Evolutionary conservation across 805 yeast genomes (phyloP).

Genomic region (Zygotorulaspora sp.): DNA sequence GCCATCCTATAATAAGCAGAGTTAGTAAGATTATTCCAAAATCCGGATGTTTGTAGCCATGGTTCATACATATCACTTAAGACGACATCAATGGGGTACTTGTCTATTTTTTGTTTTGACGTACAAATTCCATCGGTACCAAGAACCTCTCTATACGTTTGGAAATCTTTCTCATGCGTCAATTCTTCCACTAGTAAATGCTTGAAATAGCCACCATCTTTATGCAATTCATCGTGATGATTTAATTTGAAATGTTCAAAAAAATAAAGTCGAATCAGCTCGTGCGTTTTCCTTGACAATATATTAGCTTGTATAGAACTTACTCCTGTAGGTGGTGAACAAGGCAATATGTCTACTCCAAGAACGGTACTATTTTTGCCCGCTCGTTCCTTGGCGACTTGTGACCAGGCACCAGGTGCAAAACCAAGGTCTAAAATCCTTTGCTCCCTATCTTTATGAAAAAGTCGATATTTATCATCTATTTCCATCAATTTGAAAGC

Average conservation of each 20-base stretch:
- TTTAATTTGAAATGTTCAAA: conserved; percentile 27
- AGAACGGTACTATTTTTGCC: conserved; percentile 51
- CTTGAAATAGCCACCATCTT: conserved; percentile 25
- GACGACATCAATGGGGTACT: conserved; percentile 55
- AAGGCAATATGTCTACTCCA: conserved; percentile 79
- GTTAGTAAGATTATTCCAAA: conserved; percentile 65
- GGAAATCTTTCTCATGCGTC: conserved; percentile 20
- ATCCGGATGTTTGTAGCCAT: conserved; percentile 47
- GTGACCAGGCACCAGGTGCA: conserved; percentile 96
- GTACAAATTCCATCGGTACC: conserved; percentile 18
- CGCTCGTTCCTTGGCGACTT: conserved; percentile 61
- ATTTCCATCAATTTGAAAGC: conserved; percentile 83
- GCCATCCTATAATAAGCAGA: conserved; percentile 85
- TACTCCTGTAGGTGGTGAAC: conserved; percentile 76
- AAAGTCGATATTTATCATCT: conserved; percentile 56
- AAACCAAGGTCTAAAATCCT: conserved; percentile 83
- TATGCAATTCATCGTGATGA: conserved; percentile 36
- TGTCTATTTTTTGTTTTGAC: conserved; percentile 9
- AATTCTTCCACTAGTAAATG: conserved; percentile 19
- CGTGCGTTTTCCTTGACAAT: conserved; percentile 61
- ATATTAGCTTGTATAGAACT: conserved; percentile 84
- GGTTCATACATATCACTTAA: conserved; percentile 83
- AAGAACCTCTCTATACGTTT: conserved; percentile 30
- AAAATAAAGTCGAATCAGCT: conserved; percentile 49
- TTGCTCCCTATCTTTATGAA: conserved; percentile 42